These are phyloP conservation scores for Prunus yedoensis DNA, from an alignment of 331 rosid species.

Conservation along the genomic window DNA sequence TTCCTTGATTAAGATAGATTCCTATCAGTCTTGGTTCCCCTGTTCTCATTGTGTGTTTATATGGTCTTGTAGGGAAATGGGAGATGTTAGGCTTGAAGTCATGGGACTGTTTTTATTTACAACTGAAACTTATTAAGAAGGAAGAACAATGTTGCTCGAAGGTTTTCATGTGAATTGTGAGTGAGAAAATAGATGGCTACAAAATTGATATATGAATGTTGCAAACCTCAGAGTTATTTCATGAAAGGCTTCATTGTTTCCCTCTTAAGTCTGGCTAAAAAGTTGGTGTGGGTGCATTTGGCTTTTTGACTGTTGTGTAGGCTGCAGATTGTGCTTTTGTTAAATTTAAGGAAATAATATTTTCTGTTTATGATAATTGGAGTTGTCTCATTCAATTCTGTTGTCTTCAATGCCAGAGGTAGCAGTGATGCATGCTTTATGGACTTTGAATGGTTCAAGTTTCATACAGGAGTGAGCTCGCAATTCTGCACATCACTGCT, in stretches of 20 bases:
- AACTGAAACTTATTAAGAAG: background rate
- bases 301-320: background rate
- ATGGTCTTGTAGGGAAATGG: background rate
- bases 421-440: conserved; percentile 8
- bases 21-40: background rate
- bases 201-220: background rate
- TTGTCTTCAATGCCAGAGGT: conserved; percentile 16
- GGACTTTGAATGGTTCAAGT: conserved; percentile 8
- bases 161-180: background rate
- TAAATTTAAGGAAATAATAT: background rate
- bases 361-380: background rate
- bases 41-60: background rate
- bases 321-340: conserved; percentile 4
- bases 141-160: background rate
- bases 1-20: background rate
- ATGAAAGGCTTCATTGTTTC: background rate
- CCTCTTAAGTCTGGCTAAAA: background rate
- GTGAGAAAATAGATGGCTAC: background rate
- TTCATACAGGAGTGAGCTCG: background rate
- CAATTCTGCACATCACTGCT: conserved; percentile 4
- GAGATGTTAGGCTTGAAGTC: background rate
- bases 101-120: background rate
- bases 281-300: background rate
- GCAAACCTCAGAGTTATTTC: background rate
- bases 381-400: background rate